A percentile compares a stretch with the other conserved stretches of the same genome.
phyloP scores from a whole-genome alignment of 1,284 basidiomycete species.

The Neolentinus lepideus region DNA sequence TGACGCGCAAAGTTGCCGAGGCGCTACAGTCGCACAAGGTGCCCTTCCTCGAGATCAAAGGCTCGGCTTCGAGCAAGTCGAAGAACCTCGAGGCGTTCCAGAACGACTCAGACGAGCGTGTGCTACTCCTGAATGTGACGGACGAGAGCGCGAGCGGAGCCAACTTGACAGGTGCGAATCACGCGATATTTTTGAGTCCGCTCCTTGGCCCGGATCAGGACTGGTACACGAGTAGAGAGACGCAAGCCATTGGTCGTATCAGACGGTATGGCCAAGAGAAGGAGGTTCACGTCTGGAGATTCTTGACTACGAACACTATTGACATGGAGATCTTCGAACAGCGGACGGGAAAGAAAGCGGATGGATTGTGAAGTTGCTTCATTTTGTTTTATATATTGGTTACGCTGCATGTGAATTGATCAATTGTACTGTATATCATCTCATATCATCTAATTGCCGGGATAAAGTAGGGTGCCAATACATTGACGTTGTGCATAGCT shows the following conservation, averaged over 20 bases:
- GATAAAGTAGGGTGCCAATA: neutral
- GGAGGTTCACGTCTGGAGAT: conserved; percentile 76
- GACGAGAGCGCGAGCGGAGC: conserved; percentile 92
- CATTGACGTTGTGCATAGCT: neutral
- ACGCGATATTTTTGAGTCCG: conserved; percentile 92
- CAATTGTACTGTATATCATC: too few species aligned
- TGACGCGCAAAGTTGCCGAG: conserved; percentile 85
- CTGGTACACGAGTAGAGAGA: conserved; percentile 82
- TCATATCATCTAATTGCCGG: neutral
- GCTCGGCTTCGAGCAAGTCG: conserved; percentile 70
- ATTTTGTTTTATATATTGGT: conserved; percentile 8
- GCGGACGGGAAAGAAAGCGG: conserved; percentile 28
- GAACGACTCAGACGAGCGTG: conserved; percentile 65
- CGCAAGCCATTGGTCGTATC: conserved; percentile 86
- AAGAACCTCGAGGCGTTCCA: conserved; percentile 84
- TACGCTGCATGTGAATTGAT: too few species aligned
- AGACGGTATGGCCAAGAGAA: conserved; percentile 82
- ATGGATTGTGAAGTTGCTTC: conserved; percentile 7
- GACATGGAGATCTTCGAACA: conserved; percentile 74
- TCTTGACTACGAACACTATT: conserved; percentile 79
- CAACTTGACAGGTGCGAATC: conserved; percentile 90
- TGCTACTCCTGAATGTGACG: conserved; percentile 86
- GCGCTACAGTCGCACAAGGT: conserved; percentile 71
- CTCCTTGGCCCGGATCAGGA: conserved; percentile 73
- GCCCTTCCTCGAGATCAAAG: conserved; percentile 76